Percentiles rank a stretch among this genome's conserved stretches.
These are phyloP conservation scores for Aspergillus hortae DNA, from an alignment of 2,329 filamentous ascomycete genomes.

Conservation along the genomic window DNA sequence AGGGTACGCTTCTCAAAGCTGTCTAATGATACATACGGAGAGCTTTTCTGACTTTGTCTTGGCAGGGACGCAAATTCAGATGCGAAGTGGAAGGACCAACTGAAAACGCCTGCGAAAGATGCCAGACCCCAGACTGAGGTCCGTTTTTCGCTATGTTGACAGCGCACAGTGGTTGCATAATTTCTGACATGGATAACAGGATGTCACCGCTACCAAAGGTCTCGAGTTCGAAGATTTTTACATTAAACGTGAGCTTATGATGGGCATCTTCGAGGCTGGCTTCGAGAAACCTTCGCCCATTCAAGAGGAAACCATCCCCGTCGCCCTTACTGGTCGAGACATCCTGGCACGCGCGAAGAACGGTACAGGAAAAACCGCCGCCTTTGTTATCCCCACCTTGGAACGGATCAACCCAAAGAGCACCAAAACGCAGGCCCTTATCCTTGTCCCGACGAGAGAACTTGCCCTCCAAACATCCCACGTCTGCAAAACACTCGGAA, in stretches of 20 bases:
- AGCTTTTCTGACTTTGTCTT: constrained; percentile 13
- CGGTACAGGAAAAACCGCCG: constrained; percentile 96
- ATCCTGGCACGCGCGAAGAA: constrained; percentile 97
- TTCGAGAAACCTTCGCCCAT: constrained; percentile 99
- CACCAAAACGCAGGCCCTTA: constrained; percentile 92
- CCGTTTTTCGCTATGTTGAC: constrained; percentile 12
- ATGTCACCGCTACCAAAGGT: constrained; percentile 97
- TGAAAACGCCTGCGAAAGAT: constrained; percentile 48
- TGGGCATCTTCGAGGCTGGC: constrained; percentile 98
- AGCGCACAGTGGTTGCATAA: neutral
- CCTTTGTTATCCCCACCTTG: constrained; percentile 92
- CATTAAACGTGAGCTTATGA: constrained; percentile 90
- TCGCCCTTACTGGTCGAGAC: constrained; percentile 90
- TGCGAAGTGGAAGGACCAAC: constrained; percentile 42
- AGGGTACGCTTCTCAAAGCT: constrained; percentile 28
- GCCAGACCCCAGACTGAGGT: constrained; percentile 50
- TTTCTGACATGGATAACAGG: constrained; percentile 50
- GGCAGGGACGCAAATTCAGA: constrained; percentile 38
- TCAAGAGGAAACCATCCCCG: constrained; percentile 98
- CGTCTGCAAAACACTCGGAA: constrained; percentile 97
- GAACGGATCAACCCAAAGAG: constrained; percentile 96
- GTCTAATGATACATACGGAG: constrained; percentile 1
- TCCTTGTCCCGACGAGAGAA: constrained; percentile 94
- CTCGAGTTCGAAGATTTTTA: constrained; percentile 97
- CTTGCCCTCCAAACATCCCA: constrained; percentile 97